Evolutionary conservation across 257 asterid genomes (phyloP).

Genomic region (Solanum virginianum): DNA sequence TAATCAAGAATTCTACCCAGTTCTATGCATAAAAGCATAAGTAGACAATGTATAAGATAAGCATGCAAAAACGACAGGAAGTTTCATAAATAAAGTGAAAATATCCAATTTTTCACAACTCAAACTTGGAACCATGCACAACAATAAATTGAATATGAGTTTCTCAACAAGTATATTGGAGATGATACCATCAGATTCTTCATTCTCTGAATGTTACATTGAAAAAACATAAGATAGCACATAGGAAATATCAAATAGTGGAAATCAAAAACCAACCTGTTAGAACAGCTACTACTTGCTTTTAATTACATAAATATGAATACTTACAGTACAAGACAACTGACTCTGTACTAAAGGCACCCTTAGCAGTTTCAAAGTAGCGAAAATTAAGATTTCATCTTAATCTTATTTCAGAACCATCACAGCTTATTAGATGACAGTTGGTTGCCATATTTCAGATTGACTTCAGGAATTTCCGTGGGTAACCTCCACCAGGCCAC

Average conservation of each 20-base stretch:
- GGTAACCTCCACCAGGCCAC: constrained; percentile 65
- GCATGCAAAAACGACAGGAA: neutral
- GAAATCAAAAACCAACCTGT: neutral
- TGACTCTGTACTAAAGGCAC: neutral
- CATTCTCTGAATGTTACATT: neutral
- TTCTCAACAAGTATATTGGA: neutral
- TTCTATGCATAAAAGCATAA: neutral
- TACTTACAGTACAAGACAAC: neutral
- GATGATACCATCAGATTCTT: neutral
- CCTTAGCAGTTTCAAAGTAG: neutral
- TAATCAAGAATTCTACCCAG: neutral
- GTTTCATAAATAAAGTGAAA: neutral
- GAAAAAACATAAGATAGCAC: neutral
- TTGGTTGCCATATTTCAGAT: constrained; percentile 28
- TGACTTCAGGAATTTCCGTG: constrained; percentile 46
- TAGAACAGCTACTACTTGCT: neutral
- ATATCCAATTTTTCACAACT: neutral
- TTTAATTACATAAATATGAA: neutral
- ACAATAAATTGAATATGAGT: neutral
- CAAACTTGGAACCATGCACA: neutral
- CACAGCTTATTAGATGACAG: constrained; percentile 28
- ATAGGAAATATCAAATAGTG: neutral
- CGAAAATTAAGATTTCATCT: neutral
- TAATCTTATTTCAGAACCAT: constrained; percentile 2
- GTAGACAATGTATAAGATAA: neutral